Base-by-base conservation (phyloP, 345 rosid genomes). In the Hypericum perforatum region DNA sequence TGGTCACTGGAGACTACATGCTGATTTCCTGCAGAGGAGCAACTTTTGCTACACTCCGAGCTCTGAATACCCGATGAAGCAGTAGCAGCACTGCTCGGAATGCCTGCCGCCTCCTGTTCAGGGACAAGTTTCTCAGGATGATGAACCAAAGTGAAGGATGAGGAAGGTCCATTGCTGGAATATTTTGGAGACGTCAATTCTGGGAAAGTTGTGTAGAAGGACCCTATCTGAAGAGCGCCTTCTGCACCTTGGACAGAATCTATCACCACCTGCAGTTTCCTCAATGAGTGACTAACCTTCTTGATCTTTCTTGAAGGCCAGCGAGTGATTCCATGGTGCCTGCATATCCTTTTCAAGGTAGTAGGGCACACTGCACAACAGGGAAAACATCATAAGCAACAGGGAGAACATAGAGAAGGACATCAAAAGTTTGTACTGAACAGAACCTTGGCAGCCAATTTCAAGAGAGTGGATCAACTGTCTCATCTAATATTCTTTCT, bases 301-400 rank as follows among this genome's bases (percentile, higher is more conserved):
- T 92, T 92, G 74, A 92, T 80, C 78, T 87, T 87, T 47, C 98
- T 76, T 37, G 98, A 87, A 11, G 96, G 98, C 96, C 98, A 92
- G 22, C 96, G 76, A 16, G 70, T 78, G 67, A 92, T 85, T 11
- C 98, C 96, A 41, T 91, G 86, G 58, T 79, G 90, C 67, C 96
- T 81, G 82, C 96, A 91, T 69, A 91, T 91, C 81, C 95, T 76
- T 75, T 91, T 87, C 73, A 91, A 68, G 22, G 98, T 91, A 55
- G 98, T 91, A 10, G 98, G 98, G 52, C 96, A 91, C 66, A 87
- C 98, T 91, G 96, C 76, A 22, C 32, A 81, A 64, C 45, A 16
- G 47, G 51, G 63, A 62, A 8, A 13, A n/a, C 14, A 46, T 3
- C 15, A 32, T 65, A 49, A 74, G 65, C 9, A 38, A 58, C 39